Evolutionary conservation across 2,329 filamentous ascomycete species (phyloP), one percentile per base, ranked within the genome.

Genomic region (Tolypocladium sp.): DNA sequence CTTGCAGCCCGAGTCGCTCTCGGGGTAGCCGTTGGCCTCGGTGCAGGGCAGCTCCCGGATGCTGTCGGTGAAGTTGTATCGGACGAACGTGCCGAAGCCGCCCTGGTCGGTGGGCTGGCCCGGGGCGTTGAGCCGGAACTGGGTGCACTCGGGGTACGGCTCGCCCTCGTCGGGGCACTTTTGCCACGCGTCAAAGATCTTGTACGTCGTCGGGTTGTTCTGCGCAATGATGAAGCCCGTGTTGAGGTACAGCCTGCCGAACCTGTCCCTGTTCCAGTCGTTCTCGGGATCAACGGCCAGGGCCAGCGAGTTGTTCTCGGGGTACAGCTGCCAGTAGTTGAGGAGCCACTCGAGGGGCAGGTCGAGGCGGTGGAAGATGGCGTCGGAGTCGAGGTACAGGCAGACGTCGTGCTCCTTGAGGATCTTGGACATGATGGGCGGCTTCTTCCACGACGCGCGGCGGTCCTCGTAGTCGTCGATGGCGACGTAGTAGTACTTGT

Each of bases 191-290:
- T 77, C 73, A 44, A 82, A 70, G 41, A 82, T 79, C 38, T 77
- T 71, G 62, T 75, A 75, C 0, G 78, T 79, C 62, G 74, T 74
- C 20, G 73, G 67, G 63, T 78, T 78, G 67, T 80, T 80, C 69
- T 82, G 79, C 4, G 79, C 75, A 44, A 82, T 69, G 67, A 82
- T 80, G 71, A 82, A 82, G 22, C 79, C 79, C 1, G 79, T 80
- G 70, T 82, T 82, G 64, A 76, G 72, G 72, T 75, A 78, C 63
- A 71, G 64, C 58, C 72, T 74, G 60, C 70, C 71, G 30, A 70
- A 73, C 63, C 70, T 67, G 64, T 78, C 76, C 59, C 70, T 67
- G 68, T 78, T 78, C 65, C 66, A 65, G 41, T 73, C 67, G 40
- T 62, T 60, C 33, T 69, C 64, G 5, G 76, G 76, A 38, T 78